A percentile compares a stretch with the other conserved stretches of the same genome.
Evolutionary conservation across 2,329 filamentous ascomycete species (phyloP).

Genomic region (Sclerotinia glacialis): DNA sequence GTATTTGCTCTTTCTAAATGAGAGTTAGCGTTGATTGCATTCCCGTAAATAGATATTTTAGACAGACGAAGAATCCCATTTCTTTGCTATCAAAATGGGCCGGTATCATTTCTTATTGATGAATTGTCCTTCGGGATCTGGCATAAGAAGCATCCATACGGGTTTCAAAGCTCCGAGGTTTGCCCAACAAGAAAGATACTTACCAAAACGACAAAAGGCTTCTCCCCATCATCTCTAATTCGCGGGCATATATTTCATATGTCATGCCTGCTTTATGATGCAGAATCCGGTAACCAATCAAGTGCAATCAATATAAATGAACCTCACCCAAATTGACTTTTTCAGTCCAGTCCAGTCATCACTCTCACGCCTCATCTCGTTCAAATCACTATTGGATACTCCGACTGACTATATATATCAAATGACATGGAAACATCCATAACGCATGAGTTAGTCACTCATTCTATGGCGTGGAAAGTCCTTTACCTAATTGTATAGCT

Average conservation of each 20-base stretch:
- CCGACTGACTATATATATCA: neutral
- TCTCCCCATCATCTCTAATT: neutral
- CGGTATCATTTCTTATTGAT: neutral
- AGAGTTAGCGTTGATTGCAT: constrained; percentile 1
- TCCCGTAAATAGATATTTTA: constrained; percentile 9
- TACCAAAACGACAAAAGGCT: neutral
- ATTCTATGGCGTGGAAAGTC: too few species aligned
- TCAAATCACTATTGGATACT: too few species aligned
- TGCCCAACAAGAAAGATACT: neutral
- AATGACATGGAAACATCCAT: neutral
- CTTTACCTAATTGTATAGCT: neutral
- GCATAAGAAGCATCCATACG: neutral
- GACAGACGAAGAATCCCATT: constrained; percentile 9
- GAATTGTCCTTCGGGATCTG: neutral
- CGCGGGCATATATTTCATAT: neutral
- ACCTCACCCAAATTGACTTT: neutral
- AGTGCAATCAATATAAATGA: neutral
- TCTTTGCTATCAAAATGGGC: neutral
- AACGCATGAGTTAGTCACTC: too few species aligned
- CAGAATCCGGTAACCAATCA: neutral
- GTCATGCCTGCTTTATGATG: neutral
- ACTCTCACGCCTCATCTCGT: neutral
- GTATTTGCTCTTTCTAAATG: constrained; percentile 2
- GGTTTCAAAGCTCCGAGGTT: neutral
- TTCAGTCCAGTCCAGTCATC: neutral